Conservation (phyloP, 2,329 filamentous ascomycete species). For the Neonectria faginata region DNA sequence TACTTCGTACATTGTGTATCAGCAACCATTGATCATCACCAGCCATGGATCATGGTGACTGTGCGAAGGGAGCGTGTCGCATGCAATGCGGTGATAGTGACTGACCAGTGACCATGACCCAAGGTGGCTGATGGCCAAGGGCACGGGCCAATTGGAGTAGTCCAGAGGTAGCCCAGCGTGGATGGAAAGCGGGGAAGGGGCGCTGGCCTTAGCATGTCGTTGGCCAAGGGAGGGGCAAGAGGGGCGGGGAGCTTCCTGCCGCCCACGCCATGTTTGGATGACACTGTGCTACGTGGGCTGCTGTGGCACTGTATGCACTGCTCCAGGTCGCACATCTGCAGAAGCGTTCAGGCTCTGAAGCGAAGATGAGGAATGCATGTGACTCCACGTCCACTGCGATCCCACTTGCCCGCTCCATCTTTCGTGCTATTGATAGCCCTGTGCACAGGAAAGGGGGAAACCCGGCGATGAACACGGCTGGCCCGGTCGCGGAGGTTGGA, state of each 20-base stretch:
- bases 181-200: constrained; percentile 39
- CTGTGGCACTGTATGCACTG: constrained; percentile 7
- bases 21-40: constrained; percentile 16
- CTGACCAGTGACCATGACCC: constrained; percentile 27
- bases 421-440: not conserved
- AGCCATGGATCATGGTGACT: constrained; percentile 28
- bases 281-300: constrained; percentile 21
- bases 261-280: constrained; percentile 31
- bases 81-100: constrained; percentile 42
- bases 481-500: not conserved
- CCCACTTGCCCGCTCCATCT: not conserved
- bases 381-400: not conserved
- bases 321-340: not conserved
- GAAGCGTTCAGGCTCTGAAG: not conserved
- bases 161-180: constrained; percentile 24
- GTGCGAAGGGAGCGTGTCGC: constrained; percentile 28
- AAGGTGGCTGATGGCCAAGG: constrained; percentile 31
- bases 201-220: constrained; percentile 22
- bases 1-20: not conserved
- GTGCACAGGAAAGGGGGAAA: not conserved
- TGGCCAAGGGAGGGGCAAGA: constrained; percentile 30
- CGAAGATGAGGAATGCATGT: not conserved
- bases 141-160: constrained; percentile 35
- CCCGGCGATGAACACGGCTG: not conserved
- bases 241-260: constrained; percentile 37